phyloP scores from a whole-genome alignment of 2,329 filamentous ascomycete species.

The Botrytis galanthina region DNA sequence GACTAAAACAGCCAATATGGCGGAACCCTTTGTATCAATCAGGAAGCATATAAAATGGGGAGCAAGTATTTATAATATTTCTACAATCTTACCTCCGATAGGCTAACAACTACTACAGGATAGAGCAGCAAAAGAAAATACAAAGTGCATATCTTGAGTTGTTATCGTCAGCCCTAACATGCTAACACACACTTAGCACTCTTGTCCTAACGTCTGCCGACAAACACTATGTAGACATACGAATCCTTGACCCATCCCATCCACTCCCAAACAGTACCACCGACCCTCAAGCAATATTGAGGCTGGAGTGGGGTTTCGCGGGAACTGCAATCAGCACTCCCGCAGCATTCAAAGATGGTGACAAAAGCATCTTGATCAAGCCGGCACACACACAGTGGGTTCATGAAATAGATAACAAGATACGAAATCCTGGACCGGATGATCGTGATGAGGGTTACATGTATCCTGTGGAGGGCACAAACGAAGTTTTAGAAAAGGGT shows the following conservation, averaged over 20 bases:
- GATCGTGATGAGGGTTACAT: conserved; percentile 38
- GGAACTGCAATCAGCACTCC: conserved; percentile 26
- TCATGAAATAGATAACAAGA: conserved; percentile 34
- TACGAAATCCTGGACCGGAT: conserved; percentile 23
- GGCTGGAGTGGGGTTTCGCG: conserved; percentile 38
- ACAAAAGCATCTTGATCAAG: conserved; percentile 21
- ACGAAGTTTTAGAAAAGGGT: conserved; percentile 36
- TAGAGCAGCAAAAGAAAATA: conserved; percentile 28
- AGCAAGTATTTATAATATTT: conserved; percentile 23
- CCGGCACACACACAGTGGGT: conserved; percentile 34
- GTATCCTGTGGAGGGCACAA: conserved; percentile 28
- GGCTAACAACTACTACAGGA: conserved; percentile 25
- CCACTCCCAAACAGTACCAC: conserved; percentile 7
- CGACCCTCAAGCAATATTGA: conserved; percentile 20
- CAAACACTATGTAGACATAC: conserved; percentile 36
- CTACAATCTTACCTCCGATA: neutral
- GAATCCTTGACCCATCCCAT: conserved; percentile 28
- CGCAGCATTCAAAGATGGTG: conserved; percentile 19
- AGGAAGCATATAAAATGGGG: conserved; percentile 35
- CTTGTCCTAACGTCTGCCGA: conserved; percentile 37
- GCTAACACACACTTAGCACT: conserved; percentile 27
- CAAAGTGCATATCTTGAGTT: conserved; percentile 23
- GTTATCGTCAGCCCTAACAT: neutral
- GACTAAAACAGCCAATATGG: neutral
- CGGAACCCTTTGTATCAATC: conserved; percentile 28